Conservation (phyloP, 2,329 filamentous ascomycete species). For the Thermoascus crustaceus region DNA sequence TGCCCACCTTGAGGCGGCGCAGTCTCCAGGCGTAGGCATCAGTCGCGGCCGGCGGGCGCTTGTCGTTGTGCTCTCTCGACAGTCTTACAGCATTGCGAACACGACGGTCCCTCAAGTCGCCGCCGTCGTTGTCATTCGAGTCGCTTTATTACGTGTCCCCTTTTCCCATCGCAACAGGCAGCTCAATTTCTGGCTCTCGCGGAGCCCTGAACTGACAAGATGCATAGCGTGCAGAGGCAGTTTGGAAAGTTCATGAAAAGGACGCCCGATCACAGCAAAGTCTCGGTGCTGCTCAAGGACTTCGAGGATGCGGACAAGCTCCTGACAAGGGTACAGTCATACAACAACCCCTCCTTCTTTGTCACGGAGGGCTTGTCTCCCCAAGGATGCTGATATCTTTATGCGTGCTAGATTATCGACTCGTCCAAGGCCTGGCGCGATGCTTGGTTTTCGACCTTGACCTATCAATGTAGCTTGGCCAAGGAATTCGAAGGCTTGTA, state of each 20-base stretch:
- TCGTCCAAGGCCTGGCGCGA: slow-evolving; percentile 70
- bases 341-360: slow-evolving; percentile 7
- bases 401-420: slow-evolving; percentile 56
- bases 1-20: too few relatives aligned
- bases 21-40: too few relatives aligned
- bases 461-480: slow-evolving; percentile 58
- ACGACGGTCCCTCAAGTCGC: too few relatives aligned
- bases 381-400: not conserved
- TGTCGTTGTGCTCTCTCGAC: too few relatives aligned
- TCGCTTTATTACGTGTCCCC: too few relatives aligned
- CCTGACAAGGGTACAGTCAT: slow-evolving; percentile 54
- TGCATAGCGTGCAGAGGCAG: slow-evolving; percentile 56
- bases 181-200: too few relatives aligned
- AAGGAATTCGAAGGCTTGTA: slow-evolving; percentile 66
- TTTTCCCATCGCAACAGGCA: not conserved
- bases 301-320: slow-evolving; percentile 73
- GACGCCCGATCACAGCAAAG: slow-evolving; percentile 67
- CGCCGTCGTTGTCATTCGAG: too few relatives aligned
- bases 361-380: slow-evolving; percentile 7
- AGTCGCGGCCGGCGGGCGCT: too few relatives aligned
- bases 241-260: slow-evolving; percentile 65
- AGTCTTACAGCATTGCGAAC: too few relatives aligned
- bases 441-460: slow-evolving; percentile 65
- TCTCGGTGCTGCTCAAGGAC: slow-evolving; percentile 65
- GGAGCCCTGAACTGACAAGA: too few relatives aligned